A percentile compares a stretch with the other conserved stretches of the same genome.
Evolutionary conservation across 1,284 basidiomycete genomes (phyloP).

Genomic region (Inonotus hispidus): DNA sequence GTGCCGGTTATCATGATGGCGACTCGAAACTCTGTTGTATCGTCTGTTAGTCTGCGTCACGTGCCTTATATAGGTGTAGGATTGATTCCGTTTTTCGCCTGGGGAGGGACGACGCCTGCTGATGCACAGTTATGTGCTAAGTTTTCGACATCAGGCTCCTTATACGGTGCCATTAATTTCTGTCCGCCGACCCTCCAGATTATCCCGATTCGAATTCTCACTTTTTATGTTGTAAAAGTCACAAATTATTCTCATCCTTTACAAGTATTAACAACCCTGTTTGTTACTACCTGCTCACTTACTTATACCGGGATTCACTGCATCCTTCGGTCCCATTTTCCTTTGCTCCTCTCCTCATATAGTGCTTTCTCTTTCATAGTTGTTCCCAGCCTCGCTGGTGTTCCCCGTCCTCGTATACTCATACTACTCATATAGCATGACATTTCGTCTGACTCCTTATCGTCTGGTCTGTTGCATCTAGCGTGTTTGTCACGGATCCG

Average conservation of each 20-base stretch:
- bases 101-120: background rate
- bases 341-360: background rate
- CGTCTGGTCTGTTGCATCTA: no score
- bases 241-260: background rate
- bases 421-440: no score
- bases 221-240: background rate
- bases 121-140: background rate
- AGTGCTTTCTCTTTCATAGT: background rate
- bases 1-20: slow-evolving; percentile 38
- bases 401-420: background rate
- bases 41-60: slow-evolving; percentile 38
- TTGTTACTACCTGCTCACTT: background rate
- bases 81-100: background rate
- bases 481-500: no score
- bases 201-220: background rate
- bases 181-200: background rate
- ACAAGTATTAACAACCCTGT: background rate
- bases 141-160: background rate
- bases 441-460: no score
- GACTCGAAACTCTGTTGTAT: slow-evolving; percentile 46
- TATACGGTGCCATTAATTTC: background rate
- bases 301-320: background rate
- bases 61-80: background rate
- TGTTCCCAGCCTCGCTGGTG: background rate
- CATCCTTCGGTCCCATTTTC: background rate